Evolutionary conservation across 164 flowering plant species (phyloP), one percentile per base, ranked within the genome.

Genomic region (Stephania japonica): DNA sequence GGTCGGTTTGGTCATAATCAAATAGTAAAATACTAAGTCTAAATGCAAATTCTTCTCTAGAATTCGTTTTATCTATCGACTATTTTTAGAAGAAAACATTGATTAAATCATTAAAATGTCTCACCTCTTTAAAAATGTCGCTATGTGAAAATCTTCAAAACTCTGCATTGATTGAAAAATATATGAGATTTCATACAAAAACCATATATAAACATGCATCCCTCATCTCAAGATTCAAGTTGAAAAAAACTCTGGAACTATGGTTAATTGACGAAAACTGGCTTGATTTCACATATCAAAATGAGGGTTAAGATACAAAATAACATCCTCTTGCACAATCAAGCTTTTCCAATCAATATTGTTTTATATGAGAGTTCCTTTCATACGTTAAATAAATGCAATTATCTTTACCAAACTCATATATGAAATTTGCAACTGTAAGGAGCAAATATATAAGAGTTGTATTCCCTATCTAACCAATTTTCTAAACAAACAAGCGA

Each of bases 51-150:
- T n/a, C n/a, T n/a, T n/a, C n/a, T n/a, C n/a, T n/a, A n/a, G n/a
- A n/a, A n/a, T n/a, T n/a, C n/a, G n/a, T n/a, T n/a, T n/a, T n/a
- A n/a, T n/a, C n/a, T n/a, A n/a, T n/a, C n/a, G n/a, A n/a, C n/a
- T n/a, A n/a, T n/a, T n/a, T n/a, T n/a, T n/a, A n/a, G n/a, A n/a
- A n/a, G n/a, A n/a, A n/a, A n/a, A n/a, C n/a, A n/a, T n/a, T n/a
- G n/a, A n/a, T n/a, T n/a, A n/a, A n/a, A n/a, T n/a, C n/a, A n/a
- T n/a, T n/a, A n/a, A n/a, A n/a, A n/a, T n/a, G n/a, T 27, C 49
- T 49, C 68, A 92, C 98, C 97, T 94, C 97, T 80, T 86, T 89
- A 82, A 94, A 92, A 69, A 88, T 74, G 80, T 88, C 87, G 75
- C 98, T 92, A 62, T 79, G 73, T 67, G 91, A 85, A 77, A 78